These are phyloP conservation scores for Collybia sp. DNA, from an alignment of 768 basidiomycete genomes.

Conservation along the genomic window DNA sequence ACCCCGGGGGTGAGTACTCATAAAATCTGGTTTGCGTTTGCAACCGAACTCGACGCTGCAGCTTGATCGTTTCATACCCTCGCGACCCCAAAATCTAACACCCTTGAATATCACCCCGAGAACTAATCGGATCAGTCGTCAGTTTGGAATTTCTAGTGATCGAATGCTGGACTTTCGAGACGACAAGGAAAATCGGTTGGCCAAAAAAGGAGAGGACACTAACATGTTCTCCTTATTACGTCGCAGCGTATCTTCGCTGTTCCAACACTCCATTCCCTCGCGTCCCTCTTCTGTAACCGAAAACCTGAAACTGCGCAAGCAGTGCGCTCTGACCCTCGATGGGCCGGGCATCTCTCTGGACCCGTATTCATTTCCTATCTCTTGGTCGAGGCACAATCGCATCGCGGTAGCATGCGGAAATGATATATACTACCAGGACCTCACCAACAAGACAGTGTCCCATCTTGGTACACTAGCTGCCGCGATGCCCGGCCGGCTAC, in stretches of 20 bases:
- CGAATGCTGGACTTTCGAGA: conserved; percentile 51
- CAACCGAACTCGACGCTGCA: conserved; percentile 14
- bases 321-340: conserved; percentile 58
- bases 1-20: too few species aligned
- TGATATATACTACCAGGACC: conserved; percentile 60
- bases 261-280: conserved; percentile 22
- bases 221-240: conserved; percentile 46
- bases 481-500: conserved; percentile 28
- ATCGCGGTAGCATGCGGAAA: conserved; percentile 60
- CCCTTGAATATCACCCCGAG: conserved; percentile 63
- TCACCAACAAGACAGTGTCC: conserved; percentile 47
- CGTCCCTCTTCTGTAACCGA: conserved; percentile 49
- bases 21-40: not conserved
- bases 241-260: conserved; percentile 47
- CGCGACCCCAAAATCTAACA: conserved; percentile 41
- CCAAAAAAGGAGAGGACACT: conserved; percentile 22
- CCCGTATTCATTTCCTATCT: conserved; percentile 51
- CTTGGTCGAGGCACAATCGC: conserved; percentile 54
- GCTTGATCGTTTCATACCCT: conserved; percentile 61
- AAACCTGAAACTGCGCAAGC: conserved; percentile 48
- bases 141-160: conserved; percentile 56
- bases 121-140: conserved; percentile 59
- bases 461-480: conserved; percentile 39
- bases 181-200: conserved; percentile 18
- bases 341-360: conserved; percentile 56